These are phyloP conservation scores for Wickerhamiella spandovensis DNA, from an alignment of 805 yeast genomes.

Conservation along the genomic window DNA sequence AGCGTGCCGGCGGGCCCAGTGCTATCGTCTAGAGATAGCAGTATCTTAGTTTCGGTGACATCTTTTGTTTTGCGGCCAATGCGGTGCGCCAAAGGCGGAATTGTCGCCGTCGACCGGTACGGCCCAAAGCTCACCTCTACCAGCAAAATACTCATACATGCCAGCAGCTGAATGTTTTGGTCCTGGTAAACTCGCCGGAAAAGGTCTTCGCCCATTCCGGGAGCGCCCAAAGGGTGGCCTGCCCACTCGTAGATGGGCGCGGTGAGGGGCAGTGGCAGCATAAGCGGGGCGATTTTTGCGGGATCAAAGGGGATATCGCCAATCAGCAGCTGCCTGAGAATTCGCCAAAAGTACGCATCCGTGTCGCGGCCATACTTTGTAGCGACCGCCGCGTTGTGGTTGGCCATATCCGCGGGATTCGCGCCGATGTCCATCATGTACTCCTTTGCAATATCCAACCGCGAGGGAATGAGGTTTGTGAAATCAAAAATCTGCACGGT, in stretches of 20 bases:
- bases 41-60: not conserved
- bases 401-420: conserved; percentile 49
- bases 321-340: conserved; percentile 12
- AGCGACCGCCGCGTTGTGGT: conserved; percentile 62
- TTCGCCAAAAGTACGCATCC: conserved; percentile 62
- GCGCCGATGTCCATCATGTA: conserved; percentile 28
- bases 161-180: conserved; percentile 56
- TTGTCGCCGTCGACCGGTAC: not conserved
- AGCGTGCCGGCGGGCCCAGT: not conserved
- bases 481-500: conserved; percentile 38
- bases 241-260: conserved; percentile 44
- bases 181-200: conserved; percentile 47
- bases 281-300: not conserved
- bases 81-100: not conserved
- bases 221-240: conserved; percentile 59
- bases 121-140: not conserved
- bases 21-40: not conserved
- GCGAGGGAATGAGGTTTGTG: conserved; percentile 58
- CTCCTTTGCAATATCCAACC: conserved; percentile 39
- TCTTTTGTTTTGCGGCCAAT: not conserved
- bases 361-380: conserved; percentile 44
- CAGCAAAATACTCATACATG: not conserved
- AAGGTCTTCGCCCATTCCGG: conserved; percentile 50
- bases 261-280: not conserved
- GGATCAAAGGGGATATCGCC: conserved; percentile 17